Evolutionary conservation across 805 yeast species (phyloP).

Genomic region (Kodamaea neixiangensis): DNA sequence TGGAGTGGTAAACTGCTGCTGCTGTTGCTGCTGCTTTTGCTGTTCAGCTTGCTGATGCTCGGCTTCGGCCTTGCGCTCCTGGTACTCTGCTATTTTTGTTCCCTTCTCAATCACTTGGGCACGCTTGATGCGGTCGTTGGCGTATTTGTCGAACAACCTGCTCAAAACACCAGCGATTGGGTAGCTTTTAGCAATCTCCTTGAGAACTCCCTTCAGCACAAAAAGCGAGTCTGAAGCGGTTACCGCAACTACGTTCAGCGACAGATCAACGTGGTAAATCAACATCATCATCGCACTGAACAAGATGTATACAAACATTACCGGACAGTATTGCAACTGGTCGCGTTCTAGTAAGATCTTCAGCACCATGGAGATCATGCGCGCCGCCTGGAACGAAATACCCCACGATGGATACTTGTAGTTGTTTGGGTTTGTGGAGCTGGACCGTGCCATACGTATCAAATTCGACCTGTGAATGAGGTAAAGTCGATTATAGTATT

Average conservation of each 20-base stretch:
- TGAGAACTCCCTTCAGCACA: constrained; percentile 38
- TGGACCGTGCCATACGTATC: constrained; percentile 47
- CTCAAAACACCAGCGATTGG: constrained; percentile 40
- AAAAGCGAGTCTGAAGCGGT: constrained; percentile 45
- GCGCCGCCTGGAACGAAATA: constrained; percentile 78
- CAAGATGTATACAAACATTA: constrained; percentile 57
- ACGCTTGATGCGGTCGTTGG: constrained; percentile 43
- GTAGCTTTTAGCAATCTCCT: constrained; percentile 39
- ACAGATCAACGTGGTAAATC: constrained; percentile 62
- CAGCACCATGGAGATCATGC: constrained; percentile 66
- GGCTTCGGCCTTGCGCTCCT: constrained; percentile 33
- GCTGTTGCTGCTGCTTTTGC: not conserved
- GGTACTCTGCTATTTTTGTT: constrained; percentile 39
- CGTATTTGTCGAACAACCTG: constrained; percentile 43
- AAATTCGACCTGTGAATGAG: constrained; percentile 72
- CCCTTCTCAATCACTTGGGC: constrained; percentile 42
- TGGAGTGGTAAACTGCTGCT: not conserved
- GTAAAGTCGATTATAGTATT: constrained; percentile 72
- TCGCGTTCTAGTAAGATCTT: constrained; percentile 53
- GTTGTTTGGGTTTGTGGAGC: constrained; percentile 42
- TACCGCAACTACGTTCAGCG: constrained; percentile 40
- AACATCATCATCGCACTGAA: constrained; percentile 70
- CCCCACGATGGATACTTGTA: constrained; percentile 73
- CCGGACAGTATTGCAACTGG: constrained; percentile 55
- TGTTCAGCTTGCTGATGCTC: constrained; percentile 7